These are phyloP conservation scores for Arabidopsis hybrid DNA, from an alignment of 441 rosid species.

Conservation along the genomic window DNA sequence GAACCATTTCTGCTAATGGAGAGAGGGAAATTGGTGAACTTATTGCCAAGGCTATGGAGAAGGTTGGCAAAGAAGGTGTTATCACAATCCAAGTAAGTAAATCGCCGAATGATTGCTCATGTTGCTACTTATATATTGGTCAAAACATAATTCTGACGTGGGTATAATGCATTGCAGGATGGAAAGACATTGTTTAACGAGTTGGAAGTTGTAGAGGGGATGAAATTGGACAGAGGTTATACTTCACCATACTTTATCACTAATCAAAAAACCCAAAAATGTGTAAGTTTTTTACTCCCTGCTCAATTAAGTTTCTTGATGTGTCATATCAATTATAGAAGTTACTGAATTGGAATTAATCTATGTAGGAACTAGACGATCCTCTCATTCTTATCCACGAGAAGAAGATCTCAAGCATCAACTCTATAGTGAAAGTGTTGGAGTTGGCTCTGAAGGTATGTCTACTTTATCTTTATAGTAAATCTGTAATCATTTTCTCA, in stretches of 20 bases:
- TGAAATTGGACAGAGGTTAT: constrained; percentile 87
- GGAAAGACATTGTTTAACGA: constrained; percentile 80
- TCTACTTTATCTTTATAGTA: not conserved
- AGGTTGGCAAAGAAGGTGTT: constrained; percentile 94
- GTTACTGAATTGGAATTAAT: not conserved
- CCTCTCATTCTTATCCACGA: constrained; percentile 87
- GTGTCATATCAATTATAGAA: not conserved
- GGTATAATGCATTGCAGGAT: constrained; percentile 52
- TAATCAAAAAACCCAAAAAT: constrained; percentile 80
- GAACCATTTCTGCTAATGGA: constrained; percentile 94
- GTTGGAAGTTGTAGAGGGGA: constrained; percentile 85
- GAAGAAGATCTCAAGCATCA: constrained; percentile 76
- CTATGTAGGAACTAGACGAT: constrained; percentile 74
- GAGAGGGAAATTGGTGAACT: constrained; percentile 92
- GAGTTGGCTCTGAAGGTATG: constrained; percentile 78
- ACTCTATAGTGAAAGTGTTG: constrained; percentile 72
- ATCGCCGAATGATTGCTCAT: not conserved
- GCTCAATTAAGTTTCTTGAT: constrained; percentile 1
- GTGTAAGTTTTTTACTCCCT: constrained; percentile 54
- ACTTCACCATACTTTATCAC: constrained; percentile 86
- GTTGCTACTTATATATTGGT: not conserved
- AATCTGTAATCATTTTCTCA: not conserved
- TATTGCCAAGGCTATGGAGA: constrained; percentile 95
- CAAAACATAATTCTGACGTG: not conserved
- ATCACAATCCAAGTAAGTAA: constrained; percentile 77